Base-by-base conservation (phyloP, 805 yeast genomes). In the Nakazawaea ambrosiae region DNA sequence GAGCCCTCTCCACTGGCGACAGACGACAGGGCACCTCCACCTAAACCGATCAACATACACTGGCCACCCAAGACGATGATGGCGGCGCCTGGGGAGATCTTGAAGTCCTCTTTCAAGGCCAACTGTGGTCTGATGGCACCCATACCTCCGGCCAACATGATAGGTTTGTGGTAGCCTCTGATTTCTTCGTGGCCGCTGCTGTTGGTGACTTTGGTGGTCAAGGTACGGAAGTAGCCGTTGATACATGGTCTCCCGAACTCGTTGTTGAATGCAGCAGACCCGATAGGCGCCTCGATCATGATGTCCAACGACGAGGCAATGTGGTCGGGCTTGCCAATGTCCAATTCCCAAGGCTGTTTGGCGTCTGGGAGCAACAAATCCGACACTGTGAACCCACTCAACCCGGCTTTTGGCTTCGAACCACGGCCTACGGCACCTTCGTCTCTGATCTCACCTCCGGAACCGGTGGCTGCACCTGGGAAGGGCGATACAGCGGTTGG, bases 381-480 rank as follows among this genome's bases (percentile, higher is more conserved):
- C 27, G 95, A 81, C 17, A 88, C 96, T 9, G 94, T 74, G 61
- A 79, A 92, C 7, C 99, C 99, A 29, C 95, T 70, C 44, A 92
- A 69, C 39, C 99, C 99, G 55, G 97, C 95, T 64, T 92, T 90
- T 31, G 97, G 77, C 61, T 87, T 87, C 19, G 97, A 90, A 32
- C 99, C 99, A 60, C 97, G 78, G 46, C 99, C 99, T 19, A 92
- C 96, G 22, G 99, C 98, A 65, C 97, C 98, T 66, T 92, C 99
- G 62, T 92, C 99, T 72, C 99, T 85, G 54, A 92, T 92, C 65
- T 92, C 99, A 68, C 99, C 99, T 60, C 99, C 99, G 9, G 97
- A 89, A 46, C 99, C 99, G 11, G 99, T 92, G 30, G 99, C 95
- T 23, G 99, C 99, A 61, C 99, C 99, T 3, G 98, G 89, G 64